phyloP scores from a whole-genome alignment of 179 eudicot species.

The Beta macrorhiza region DNA sequence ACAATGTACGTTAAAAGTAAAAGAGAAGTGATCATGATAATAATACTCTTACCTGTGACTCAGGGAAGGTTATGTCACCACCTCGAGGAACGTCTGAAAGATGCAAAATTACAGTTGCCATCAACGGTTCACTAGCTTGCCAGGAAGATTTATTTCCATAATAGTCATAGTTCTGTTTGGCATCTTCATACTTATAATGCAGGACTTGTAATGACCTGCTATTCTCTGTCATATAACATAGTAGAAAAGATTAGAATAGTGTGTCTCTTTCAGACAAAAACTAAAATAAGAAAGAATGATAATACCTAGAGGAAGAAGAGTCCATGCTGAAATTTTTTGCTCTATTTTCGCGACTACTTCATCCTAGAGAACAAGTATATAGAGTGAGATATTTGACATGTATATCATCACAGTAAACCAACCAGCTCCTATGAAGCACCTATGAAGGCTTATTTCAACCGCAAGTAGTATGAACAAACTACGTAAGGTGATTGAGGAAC shows the following conservation, averaged over 20 bases:
- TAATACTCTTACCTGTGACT: constrained; percentile 55
- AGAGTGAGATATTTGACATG: neutral
- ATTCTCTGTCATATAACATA: constrained; percentile 38
- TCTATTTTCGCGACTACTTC: constrained; percentile 51
- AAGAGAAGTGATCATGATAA: constrained; percentile 5
- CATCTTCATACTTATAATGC: constrained; percentile 52
- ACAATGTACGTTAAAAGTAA: neutral
- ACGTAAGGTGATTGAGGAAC: neutral
- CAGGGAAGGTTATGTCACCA: constrained; percentile 81
- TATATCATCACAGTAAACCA: constrained; percentile 7
- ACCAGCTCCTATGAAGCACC: constrained; percentile 1
- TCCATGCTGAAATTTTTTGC: constrained; percentile 84
- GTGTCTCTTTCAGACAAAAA: neutral
- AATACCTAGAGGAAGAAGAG: constrained; percentile 81
- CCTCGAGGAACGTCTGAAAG: constrained; percentile 73
- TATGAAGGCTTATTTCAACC: neutral
- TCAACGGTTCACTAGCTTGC: constrained; percentile 45
- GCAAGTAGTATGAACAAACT: neutral
- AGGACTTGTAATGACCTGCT: constrained; percentile 54
- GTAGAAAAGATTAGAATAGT: constrained; percentile 3
- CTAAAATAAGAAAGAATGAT: neutral
- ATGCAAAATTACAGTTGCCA: constrained; percentile 77
- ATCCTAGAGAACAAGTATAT: constrained; percentile 45
- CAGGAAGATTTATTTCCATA: constrained; percentile 45
- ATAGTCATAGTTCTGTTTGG: constrained; percentile 45